phyloP scores from a whole-genome alignment of 2,329 filamentous ascomycete species.

The Onygena corvina region DNA sequence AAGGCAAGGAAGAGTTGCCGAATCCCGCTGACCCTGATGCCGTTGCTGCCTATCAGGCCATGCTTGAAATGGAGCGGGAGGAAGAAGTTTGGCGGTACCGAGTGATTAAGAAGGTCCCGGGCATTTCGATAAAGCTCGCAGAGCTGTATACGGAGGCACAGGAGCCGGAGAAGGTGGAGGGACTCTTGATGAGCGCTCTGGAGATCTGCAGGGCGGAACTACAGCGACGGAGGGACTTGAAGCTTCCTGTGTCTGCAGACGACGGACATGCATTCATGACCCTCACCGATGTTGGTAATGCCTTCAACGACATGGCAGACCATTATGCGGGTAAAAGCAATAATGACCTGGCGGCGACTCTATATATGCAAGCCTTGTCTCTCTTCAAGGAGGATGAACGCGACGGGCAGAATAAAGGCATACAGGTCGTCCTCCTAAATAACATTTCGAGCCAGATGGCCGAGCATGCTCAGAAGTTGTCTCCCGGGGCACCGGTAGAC shows the following conservation, averaged over 20 bases:
- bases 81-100: conserved; percentile 42
- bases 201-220: conserved; percentile 67
- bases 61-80: conserved; percentile 17
- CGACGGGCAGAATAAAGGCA: conserved; percentile 47
- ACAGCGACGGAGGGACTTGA: conserved; percentile 52
- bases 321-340: conserved; percentile 63
- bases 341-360: conserved; percentile 68
- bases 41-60: conserved; percentile 14
- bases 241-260: conserved; percentile 50
- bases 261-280: conserved; percentile 29
- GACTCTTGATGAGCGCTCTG: conserved; percentile 65
- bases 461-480: conserved; percentile 25
- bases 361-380: conserved; percentile 74
- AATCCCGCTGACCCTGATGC: conserved; percentile 14
- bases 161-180: conserved; percentile 61
- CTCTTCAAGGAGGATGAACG: conserved; percentile 43
- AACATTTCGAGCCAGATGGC: conserved; percentile 42
- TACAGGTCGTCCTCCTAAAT: conserved; percentile 60
- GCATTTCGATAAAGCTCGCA: conserved; percentile 70
- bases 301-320: conserved; percentile 52
- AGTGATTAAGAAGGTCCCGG: conserved; percentile 51
- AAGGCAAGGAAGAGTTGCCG: conserved; percentile 8
- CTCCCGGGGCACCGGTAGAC: conserved; percentile 24
- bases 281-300: conserved; percentile 28
- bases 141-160: conserved; percentile 68